Base-by-base conservation (phyloP, 2,329 filamentous ascomycete species). In the Fusarium sp. region DNA sequence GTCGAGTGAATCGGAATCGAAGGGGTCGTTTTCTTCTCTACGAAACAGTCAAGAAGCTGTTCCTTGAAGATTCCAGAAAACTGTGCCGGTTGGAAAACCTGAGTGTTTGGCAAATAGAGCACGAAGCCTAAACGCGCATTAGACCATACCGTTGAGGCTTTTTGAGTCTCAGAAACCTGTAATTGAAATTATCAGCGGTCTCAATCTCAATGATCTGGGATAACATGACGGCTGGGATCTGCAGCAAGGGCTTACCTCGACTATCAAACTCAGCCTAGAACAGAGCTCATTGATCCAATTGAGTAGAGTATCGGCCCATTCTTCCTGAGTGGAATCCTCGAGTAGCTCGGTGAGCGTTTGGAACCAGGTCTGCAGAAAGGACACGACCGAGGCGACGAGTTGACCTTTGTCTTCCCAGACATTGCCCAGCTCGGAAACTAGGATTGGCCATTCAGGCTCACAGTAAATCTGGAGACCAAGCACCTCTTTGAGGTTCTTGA, bases 391-490 rank as follows among this genome's bases (percentile, higher is more conserved):
- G 9, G 44, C 31, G 10, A 83, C 79, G 12, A 87, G 78, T 34
- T 78, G 75, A 4, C 67, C 71, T 57, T 81, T 82, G 64, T 87
- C 83, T 1, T 78, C 66, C 70, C 83, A 86, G 47, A 76, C 71
- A 4, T 54, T 57, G 31, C 80, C 79, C 2, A 85, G 75, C 13
- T 79, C 79, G 12, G 77, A 75, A 48, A 82, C 70, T 13, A 86
- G 76, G 47, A 83, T 79, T 7, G 74, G 71, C 83, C 84, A 86
- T 71, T 86, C 81, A 1, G 83, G 83, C 7, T 82, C 77, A 39
- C 82, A 74, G 23, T 70, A 67, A 16, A 85, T 74, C 0, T 79
- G 62, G 31, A 82, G 79, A 1, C 85, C 85, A 13, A 87, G 74
- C 7, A 78, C 60, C 1, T 76, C 68, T 16, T 76, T 70, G 15